Conservation (phyloP, 2,329 filamentous ascomycete species). For the Aspergillus proliferans region DNA sequence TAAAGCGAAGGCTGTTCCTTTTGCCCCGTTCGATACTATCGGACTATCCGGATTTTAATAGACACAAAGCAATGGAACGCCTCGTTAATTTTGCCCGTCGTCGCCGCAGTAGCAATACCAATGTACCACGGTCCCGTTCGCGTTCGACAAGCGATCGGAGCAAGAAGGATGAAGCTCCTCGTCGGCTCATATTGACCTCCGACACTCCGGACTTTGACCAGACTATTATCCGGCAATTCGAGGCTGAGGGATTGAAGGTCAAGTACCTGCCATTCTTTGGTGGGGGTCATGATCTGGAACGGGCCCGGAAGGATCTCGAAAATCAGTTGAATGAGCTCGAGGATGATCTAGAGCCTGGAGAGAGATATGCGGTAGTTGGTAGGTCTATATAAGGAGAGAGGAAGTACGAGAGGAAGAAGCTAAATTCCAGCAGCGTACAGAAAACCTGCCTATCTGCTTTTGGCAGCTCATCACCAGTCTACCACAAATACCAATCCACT, state of each 20-base stretch:
- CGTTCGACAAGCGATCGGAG: background rate
- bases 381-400: conserved; percentile 13
- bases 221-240: conserved; percentile 47
- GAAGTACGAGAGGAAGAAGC: background rate
- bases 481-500: conserved; percentile 49
- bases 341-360: conserved; percentile 48
- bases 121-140: conserved; percentile 2
- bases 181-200: conserved; percentile 26
- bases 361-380: conserved; percentile 57
- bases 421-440: conserved; percentile 48
- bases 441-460: conserved; percentile 50
- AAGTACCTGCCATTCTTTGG: conserved; percentile 46
- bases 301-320: conserved; percentile 44
- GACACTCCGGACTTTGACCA: conserved; percentile 44
- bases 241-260: conserved; percentile 53
- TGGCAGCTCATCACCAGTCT: conserved; percentile 37
- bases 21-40: background rate
- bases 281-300: conserved; percentile 28
- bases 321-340: conserved; percentile 45
- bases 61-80: background rate
- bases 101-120: conserved; percentile 10
- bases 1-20: background rate
- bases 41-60: background rate
- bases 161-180: conserved; percentile 9
- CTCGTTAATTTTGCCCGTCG: conserved; percentile 6